Base-by-base conservation (phyloP, 192 early-diverging fungal genomes). In the Coemansia sp. region DNA sequence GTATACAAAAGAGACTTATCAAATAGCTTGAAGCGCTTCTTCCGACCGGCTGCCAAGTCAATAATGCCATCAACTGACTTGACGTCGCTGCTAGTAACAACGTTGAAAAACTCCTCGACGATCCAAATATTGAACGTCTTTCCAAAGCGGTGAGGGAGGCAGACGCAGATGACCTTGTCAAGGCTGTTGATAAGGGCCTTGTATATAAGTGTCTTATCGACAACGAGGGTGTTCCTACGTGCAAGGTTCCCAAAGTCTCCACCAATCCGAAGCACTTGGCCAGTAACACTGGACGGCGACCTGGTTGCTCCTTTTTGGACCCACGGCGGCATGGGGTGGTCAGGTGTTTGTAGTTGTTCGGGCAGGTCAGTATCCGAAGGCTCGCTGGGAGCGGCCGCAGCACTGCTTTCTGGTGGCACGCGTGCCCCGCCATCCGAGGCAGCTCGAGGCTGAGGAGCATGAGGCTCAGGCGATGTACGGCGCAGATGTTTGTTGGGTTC, bases 61-160 rank as follows among this genome's bases (percentile, higher is more conserved):
- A 66, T 8, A 15, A 0, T 14, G n/a, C 57, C 64, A 25, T 50
- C 6, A 2, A 50, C 21, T 14, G 27, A 7, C 21, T 32, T 1
- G 12, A 27, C 50, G 21, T 67, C 65, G 23, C 10, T 19, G 39
- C 17, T 11, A 39, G 59, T 45, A 4, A 32, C 12, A 7, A 65
- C 45, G 57, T 74, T 74, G 57, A 74, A 69, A 32, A 74, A 69
- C 63, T 62, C 62, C 32, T 64, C 67, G 3, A 74, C 44, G 23
- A 74, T 63, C 42, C 62, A 74, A 9, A 74, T 31, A 34, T 68
- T 74, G 62, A 74, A 74, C 14, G 44, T 63, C 53, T 67, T 68
- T 12, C 66, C 65, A 41, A 68, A 74, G 0, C 65, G 60, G 5
- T 65, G 55, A 5, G 72, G 72, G 42, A 73, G 32, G n/a, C 62